phyloP scores from a whole-genome alignment of 805 yeast species.

The Cyberlindnera veronae region DNA sequence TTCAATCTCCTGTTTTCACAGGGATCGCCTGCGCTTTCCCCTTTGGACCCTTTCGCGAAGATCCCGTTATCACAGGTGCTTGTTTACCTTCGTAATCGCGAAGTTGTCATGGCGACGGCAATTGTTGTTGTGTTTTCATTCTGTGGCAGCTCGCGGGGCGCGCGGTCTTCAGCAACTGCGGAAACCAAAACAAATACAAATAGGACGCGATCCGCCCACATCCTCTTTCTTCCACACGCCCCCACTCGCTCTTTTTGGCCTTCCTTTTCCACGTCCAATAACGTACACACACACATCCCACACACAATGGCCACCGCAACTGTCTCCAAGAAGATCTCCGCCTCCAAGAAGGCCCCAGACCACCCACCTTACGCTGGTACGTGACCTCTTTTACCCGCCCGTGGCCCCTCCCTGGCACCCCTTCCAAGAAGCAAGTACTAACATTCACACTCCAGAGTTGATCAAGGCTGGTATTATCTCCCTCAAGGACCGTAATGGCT shows the following conservation, averaged over 20 bases:
- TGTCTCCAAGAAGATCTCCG: slow-evolving; percentile 14
- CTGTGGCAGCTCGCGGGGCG: not conserved
- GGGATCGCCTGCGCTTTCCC: not conserved
- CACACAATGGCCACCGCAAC: slow-evolving; percentile 25
- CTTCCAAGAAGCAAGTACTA: slow-evolving; percentile 3
- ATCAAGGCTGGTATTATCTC: slow-evolving; percentile 58
- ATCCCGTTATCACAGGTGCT: not conserved
- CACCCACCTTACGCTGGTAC: slow-evolving; percentile 29
- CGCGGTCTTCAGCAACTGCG: slow-evolving; percentile 4
- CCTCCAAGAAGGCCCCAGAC: slow-evolving; percentile 25
- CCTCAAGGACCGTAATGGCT: slow-evolving; percentile 78
- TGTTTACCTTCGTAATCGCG: slow-evolving; percentile 1
- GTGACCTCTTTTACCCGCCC: slow-evolving; percentile 7
- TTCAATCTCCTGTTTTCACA: not conserved
- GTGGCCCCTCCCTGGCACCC: too few relatives aligned
- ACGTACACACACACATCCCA: not conserved
- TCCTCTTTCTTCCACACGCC: not conserved
- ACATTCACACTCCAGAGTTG: slow-evolving; percentile 23
- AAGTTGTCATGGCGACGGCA: slow-evolving; percentile 10
- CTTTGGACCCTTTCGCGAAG: not conserved
- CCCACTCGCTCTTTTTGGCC: not conserved
- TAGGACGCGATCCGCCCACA: slow-evolving; percentile 12
- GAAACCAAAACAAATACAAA: slow-evolving; percentile 17
- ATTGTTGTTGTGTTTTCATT: slow-evolving; percentile 9
- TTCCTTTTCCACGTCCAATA: not conserved